Percentiles rank a stretch among this genome's conserved stretches.
These are phyloP conservation scores for Mycena venus DNA, from an alignment of 768 basidiomycete species.

Conservation along the genomic window DNA sequence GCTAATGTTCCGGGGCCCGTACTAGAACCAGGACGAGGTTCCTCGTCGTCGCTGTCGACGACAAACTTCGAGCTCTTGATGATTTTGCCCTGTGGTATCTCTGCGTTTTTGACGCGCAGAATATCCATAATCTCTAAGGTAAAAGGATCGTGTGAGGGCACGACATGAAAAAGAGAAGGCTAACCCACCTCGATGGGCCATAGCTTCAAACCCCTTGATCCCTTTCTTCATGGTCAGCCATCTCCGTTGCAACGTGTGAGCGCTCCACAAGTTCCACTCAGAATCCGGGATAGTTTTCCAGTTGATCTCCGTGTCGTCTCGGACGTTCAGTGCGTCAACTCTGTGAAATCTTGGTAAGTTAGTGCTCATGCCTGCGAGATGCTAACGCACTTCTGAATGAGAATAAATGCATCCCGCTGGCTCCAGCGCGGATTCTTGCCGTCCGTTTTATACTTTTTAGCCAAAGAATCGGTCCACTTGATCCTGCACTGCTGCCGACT, in stretches of 20 bases:
- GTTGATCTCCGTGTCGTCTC: conserved; percentile 87
- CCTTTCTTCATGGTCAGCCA: conserved; percentile 86
- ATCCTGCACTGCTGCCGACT: conserved; percentile 89
- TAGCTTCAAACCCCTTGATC: conserved; percentile 83
- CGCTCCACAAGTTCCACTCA: conserved; percentile 89
- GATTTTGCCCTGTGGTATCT: conserved; percentile 62
- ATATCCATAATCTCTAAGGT: conserved; percentile 85
- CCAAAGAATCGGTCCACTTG: conserved; percentile 89
- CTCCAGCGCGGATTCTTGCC: conserved; percentile 82
- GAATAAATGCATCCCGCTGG: conserved; percentile 80
- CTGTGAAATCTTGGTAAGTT: conserved; percentile 51
- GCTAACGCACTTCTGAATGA: conserved; percentile 45
- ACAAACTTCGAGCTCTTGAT: conserved; percentile 30
- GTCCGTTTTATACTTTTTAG: conserved; percentile 78
- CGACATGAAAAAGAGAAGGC: background rate
- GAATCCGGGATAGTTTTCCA: conserved; percentile 84
- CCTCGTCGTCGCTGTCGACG: conserved; percentile 16
- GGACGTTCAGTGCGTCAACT: conserved; percentile 79
- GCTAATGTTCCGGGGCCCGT: conserved; percentile 44
- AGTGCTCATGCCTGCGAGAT: no score
- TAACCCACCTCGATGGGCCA: conserved; percentile 79
- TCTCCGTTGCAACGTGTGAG: conserved; percentile 82
- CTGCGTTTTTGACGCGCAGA: conserved; percentile 78
- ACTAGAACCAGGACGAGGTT: conserved; percentile 45
- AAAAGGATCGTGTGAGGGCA: conserved; percentile 15